These are phyloP conservation scores for Ceratobasidium sp. DNA, from an alignment of 1,284 basidiomycete genomes.

Conservation along the genomic window DNA sequence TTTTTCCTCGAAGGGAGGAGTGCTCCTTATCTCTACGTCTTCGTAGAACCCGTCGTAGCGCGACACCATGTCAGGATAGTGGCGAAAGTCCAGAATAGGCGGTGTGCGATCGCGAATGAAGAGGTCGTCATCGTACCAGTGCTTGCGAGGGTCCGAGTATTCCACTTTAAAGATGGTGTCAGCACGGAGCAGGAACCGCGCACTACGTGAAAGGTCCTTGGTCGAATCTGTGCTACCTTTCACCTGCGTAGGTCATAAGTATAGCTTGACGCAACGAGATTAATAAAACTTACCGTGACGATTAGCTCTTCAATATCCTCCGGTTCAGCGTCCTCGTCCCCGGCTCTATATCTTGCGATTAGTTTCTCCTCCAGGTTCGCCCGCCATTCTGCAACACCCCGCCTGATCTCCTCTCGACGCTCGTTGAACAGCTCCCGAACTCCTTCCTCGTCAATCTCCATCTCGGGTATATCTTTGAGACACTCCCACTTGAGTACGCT, in stretches of 20 bases:
- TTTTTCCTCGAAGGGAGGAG: not conserved
- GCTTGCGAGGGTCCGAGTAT: not conserved
- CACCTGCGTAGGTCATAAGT: too few relatives aligned
- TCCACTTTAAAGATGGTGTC: slow-evolving; percentile 7
- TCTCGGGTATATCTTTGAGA: not conserved
- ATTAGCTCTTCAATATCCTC: not conserved
- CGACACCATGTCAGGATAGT: too few relatives aligned
- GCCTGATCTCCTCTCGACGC: not conserved
- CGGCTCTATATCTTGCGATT: not conserved
- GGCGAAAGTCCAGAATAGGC: too few relatives aligned
- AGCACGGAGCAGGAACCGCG: slow-evolving; percentile 20
- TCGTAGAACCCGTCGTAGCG: too few relatives aligned
- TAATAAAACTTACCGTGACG: too few relatives aligned
- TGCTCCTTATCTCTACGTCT: not conserved
- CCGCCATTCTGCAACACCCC: slow-evolving; percentile 5
- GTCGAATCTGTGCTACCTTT: not conserved
- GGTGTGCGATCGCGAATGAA: too few relatives aligned
- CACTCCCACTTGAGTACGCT: slow-evolving; percentile 20
- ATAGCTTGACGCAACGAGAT: too few relatives aligned
- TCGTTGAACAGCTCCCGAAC: not conserved
- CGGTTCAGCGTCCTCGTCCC: not conserved
- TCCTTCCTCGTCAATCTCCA: not conserved
- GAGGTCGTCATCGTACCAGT: too few relatives aligned
- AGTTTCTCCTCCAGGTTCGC: not conserved
- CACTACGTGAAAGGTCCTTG: not conserved